These are phyloP conservation scores for Dacryopinax spathularia DNA, from an alignment of 768 basidiomycete species.

Conservation along the genomic window DNA sequence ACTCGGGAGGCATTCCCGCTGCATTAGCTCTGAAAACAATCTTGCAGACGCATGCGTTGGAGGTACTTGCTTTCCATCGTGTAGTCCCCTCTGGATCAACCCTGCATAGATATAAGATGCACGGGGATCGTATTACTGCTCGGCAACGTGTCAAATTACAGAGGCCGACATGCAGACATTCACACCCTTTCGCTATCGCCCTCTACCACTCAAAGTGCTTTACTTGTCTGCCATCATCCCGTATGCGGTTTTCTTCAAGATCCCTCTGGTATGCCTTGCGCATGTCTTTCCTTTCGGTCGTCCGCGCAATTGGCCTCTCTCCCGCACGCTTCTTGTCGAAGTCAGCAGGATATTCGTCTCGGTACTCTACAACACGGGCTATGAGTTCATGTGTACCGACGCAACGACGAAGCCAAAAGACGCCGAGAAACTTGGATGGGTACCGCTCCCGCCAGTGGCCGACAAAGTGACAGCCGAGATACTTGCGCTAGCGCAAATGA, in stretches of 20 bases:
- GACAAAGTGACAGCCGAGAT: not conserved
- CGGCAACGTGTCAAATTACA: no score
- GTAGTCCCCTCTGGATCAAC: no score
- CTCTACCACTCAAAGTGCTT: not conserved
- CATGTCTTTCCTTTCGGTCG: not conserved
- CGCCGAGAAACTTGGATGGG: not conserved
- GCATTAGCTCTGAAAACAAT: no score
- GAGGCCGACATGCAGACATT: slow-evolving; percentile 36
- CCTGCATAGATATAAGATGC: not conserved
- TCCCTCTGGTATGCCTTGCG: not conserved
- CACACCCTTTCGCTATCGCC: not conserved
- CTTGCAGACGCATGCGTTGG: no score
- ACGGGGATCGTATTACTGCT: no score
- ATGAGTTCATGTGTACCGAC: not conserved
- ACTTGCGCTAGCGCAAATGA: not conserved
- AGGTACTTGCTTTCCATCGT: no score
- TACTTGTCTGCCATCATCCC: not conserved
- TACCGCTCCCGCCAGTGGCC: slow-evolving; percentile 1
- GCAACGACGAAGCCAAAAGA: not conserved
- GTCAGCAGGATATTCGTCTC: not conserved
- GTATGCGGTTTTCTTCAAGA: not conserved
- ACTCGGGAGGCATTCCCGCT: no score
- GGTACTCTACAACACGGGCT: not conserved
- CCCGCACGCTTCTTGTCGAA: not conserved
- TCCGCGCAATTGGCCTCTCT: not conserved